phyloP scores from a whole-genome alignment of 352 stramenopile species.

The Pythium insidiosum region DNA sequence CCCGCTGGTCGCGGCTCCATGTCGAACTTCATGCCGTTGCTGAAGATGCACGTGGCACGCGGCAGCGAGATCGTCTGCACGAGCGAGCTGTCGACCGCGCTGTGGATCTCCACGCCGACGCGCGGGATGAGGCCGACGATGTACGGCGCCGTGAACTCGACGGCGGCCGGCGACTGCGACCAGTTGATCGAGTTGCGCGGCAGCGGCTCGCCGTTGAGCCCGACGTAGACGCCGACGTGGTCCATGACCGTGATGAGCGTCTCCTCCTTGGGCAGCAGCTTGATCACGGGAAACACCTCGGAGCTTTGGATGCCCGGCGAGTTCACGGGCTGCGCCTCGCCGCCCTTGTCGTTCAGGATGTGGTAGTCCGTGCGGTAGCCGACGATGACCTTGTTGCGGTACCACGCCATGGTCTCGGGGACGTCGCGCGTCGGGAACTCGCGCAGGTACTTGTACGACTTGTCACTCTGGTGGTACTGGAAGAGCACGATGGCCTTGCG shows the following conservation, averaged over 20 bases:
- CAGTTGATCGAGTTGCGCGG: constrained; percentile 81
- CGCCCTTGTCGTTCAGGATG: constrained; percentile 79
- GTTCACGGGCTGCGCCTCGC: constrained; percentile 64
- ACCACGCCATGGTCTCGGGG: constrained; percentile 79
- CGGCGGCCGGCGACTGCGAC: constrained; percentile 55
- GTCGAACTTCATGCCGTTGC: constrained; percentile 89
- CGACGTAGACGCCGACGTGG: constrained; percentile 73
- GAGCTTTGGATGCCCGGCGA: constrained; percentile 57
- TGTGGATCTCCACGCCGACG: constrained; percentile 80
- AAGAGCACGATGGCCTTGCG: constrained; percentile 70
- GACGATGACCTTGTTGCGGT: constrained; percentile 83
- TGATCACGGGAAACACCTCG: constrained; percentile 62
- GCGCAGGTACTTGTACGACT: constrained; percentile 68
- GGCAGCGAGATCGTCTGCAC: constrained; percentile 69
- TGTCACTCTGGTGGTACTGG: constrained; percentile 75
- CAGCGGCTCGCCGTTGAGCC: constrained; percentile 69
- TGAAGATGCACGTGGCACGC: constrained; percentile 66
- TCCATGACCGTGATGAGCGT: constrained; percentile 77
- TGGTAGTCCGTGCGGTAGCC: constrained; percentile 71
- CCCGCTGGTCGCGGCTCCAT: constrained; percentile 73
- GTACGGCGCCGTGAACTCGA: constrained; percentile 79
- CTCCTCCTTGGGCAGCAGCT: constrained; percentile 82
- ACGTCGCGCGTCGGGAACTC: constrained; percentile 72
- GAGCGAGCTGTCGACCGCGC: constrained; percentile 53
- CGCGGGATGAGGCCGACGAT: constrained; percentile 65